Percentiles rank a stretch among this genome's conserved stretches.
These are phyloP conservation scores for Boletus patriciae DNA, from an alignment of 768 basidiomycete species.

Conservation along the genomic window DNA sequence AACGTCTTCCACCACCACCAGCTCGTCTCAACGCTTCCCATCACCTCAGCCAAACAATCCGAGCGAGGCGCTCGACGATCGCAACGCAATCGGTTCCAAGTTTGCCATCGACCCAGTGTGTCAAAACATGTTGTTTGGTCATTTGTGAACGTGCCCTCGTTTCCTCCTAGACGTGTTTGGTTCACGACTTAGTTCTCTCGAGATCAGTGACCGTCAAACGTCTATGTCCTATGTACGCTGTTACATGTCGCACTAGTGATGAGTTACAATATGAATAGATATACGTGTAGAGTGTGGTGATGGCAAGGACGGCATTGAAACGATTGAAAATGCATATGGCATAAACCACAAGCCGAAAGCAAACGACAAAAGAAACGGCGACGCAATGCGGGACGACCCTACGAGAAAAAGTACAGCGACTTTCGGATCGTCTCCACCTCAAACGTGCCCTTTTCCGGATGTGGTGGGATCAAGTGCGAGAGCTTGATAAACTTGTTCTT, in stretches of 20 bases:
- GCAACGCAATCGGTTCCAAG: neutral
- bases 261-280: neutral
- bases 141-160: constrained; percentile 27
- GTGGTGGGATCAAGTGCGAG: constrained; percentile 70
- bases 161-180: no score
- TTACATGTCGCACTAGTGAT: constrained; percentile 13
- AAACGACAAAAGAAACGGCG: neutral
- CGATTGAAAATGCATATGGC: neutral
- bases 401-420: constrained; percentile 94
- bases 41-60: no score
- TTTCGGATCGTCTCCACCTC: constrained; percentile 78
- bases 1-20: no score
- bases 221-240: constrained; percentile 17
- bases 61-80: neutral
- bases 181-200: neutral
- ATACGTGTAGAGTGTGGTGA: neutral
- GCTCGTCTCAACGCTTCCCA: no score
- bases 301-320: neutral
- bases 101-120: constrained; percentile 20
- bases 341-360: neutral
- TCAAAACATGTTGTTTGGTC: constrained; percentile 29
- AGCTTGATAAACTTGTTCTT: constrained; percentile 71
- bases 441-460: constrained; percentile 85
- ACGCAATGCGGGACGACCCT: constrained; percentile 11
- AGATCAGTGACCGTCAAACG: neutral